Conservation (phyloP, 129 eudicot genomes). For the sunflower (Helianthus annuus) region HanXRQr2.0-SUNRISE NC_035446.2:50993019-50993518, state of each 20-base stretch:
- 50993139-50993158: background rate
- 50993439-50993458: slow-evolving; percentile 65
- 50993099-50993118: background rate
- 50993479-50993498: background rate
- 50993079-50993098: background rate
- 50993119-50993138: background rate
- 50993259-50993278: slow-evolving; percentile 99
- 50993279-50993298: slow-evolving; percentile 3
- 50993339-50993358: slow-evolving; percentile 54
- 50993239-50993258: slow-evolving; percentile 95
- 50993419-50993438: slow-evolving; percentile 96
- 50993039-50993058: background rate
- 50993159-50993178: background rate
- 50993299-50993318: background rate
- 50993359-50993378: slow-evolving; percentile 96
- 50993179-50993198: slow-evolving; percentile 37
- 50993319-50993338: background rate
- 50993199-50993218: slow-evolving; percentile 99
- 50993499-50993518: background rate
- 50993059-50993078: background rate
- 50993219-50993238: slow-evolving; percentile 93
- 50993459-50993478: background rate
- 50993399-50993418: slow-evolving; percentile 87
- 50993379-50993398: slow-evolving; percentile 90
- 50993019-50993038: too few species aligned